Base-by-base conservation (phyloP, 495 filamentous ascomycete species). In the Aspergillus coremiiformis region DNA sequence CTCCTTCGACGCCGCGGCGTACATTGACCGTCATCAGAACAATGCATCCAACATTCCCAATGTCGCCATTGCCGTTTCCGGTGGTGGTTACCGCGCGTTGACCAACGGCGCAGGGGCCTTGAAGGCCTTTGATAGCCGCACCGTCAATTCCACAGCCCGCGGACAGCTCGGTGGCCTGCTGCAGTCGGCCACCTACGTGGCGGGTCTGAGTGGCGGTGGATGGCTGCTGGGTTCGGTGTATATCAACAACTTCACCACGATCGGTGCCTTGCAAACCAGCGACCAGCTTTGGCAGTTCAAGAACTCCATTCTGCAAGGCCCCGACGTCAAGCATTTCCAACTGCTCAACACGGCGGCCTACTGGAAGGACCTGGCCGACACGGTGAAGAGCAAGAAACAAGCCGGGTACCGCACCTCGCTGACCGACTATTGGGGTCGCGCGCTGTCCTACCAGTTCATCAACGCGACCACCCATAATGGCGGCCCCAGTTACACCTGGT, bases 181-280 rank as follows among this genome's bases (percentile, higher is more conserved):
- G 49, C 90, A 96, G 73, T 73, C 84, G 2, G 67, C 84, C 5
- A 95, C 88, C 0, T 96, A 96, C 61, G 56, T 96, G 14, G 72
- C 87, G 12, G 90, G 88, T 11, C 72, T 95, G n/a, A 90, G 85
- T 5, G 90, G 90, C 20, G 90, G 90, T 39, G 80, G 83, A 10
- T 96, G 90, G 90, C 72, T 95, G n/a, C 79, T 94, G n/a, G 86
- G 86, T 9, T 88, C 84, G 39, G 75, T 96, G n/a, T 90, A 80
- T 57, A 71, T 83, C 56, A 96, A 95, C 72, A 96, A 95, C 67
- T 96, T 90, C 71, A 84, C 83, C 39, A 82, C 80, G 7, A 78
- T 95, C 39, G 59, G 77, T 32, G 65, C 63, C 39, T 77, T 91
- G 48, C 79, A 83, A 26, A 65, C 80, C 27, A 78, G 77, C 17